Percentiles rank a stretch among this genome's conserved stretches.
Conservation (phyloP, 2,329 filamentous ascomycete genomes). For the Trichoderma sp. region DNA sequence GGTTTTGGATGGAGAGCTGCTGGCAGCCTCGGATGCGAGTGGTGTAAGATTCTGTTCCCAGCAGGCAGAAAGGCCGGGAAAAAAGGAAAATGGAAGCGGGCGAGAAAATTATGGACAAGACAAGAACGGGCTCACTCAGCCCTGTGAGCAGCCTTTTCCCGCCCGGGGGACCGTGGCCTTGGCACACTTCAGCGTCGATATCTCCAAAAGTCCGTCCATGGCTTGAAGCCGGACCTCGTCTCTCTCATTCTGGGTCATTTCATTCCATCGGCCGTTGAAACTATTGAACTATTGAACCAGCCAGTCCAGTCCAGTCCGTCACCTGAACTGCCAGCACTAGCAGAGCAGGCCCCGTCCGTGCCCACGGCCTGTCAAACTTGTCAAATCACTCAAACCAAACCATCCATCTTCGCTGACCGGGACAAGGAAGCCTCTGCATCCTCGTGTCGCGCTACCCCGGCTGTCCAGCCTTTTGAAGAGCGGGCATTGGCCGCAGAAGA, state of each 20-base stretch:
- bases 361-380: background rate
- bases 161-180: background rate
- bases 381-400: background rate
- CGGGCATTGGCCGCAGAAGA: background rate
- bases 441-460: background rate
- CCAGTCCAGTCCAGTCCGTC: background rate
- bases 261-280: background rate
- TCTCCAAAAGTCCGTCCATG: background rate
- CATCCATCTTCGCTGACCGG: background rate
- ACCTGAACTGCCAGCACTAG: background rate
- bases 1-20: background rate
- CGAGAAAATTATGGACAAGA: conserved; percentile 6
- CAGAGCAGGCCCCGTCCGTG: background rate
- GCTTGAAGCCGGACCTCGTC: background rate
- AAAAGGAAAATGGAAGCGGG: background rate
- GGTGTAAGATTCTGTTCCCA: background rate
- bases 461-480: background rate
- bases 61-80: background rate
- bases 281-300: background rate
- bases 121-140: conserved; percentile 7
- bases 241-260: background rate
- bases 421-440: conserved; percentile 2
- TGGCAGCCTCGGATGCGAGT: background rate
- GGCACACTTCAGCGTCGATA: background rate
- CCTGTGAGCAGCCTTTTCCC: conserved; percentile 2